Evolutionary conservation across 805 yeast species (phyloP).

Genomic region (Lachancea lanzarotensis): DNA sequence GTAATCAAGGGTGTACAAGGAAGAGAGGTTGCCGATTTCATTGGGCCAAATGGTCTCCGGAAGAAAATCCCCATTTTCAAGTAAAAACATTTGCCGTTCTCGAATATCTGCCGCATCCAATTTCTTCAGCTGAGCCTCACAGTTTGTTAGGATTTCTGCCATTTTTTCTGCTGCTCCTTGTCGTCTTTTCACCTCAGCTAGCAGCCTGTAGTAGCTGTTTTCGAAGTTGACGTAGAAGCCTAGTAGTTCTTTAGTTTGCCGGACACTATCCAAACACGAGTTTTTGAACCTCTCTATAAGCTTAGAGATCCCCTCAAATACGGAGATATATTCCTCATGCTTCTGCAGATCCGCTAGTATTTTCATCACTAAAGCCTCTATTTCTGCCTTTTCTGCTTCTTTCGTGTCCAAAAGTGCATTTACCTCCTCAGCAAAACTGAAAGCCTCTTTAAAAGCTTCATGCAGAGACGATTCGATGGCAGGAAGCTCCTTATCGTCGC

Average conservation of each 20-base stretch:
- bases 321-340: slow-evolving; percentile 26
- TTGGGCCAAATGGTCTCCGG: slow-evolving; percentile 52
- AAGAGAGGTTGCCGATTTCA: slow-evolving; percentile 31
- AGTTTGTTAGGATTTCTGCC: slow-evolving; percentile 34
- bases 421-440: slow-evolving; percentile 16
- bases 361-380: slow-evolving; percentile 15
- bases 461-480: slow-evolving; percentile 46
- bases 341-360: slow-evolving; percentile 21
- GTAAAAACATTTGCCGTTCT: slow-evolving; percentile 39
- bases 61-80: slow-evolving; percentile 45
- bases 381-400: slow-evolving; percentile 16
- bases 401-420: slow-evolving; percentile 31
- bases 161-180: slow-evolving; percentile 37
- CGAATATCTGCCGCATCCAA: slow-evolving; percentile 40
- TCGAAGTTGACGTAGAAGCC: slow-evolving; percentile 47
- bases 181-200: slow-evolving; percentile 50
- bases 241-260: slow-evolving; percentile 32
- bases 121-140: slow-evolving; percentile 35
- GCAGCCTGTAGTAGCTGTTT: slow-evolving; percentile 44
- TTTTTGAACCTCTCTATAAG: slow-evolving; percentile 32
- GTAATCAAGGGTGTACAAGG: slow-evolving; percentile 24
- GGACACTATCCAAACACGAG: slow-evolving; percentile 24
- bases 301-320: slow-evolving; percentile 27
- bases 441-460: slow-evolving; percentile 32
- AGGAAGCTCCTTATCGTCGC: slow-evolving; percentile 52